phyloP scores from a whole-genome alignment of 768 basidiomycete species.

The Suillus cothurnatus region DNA sequence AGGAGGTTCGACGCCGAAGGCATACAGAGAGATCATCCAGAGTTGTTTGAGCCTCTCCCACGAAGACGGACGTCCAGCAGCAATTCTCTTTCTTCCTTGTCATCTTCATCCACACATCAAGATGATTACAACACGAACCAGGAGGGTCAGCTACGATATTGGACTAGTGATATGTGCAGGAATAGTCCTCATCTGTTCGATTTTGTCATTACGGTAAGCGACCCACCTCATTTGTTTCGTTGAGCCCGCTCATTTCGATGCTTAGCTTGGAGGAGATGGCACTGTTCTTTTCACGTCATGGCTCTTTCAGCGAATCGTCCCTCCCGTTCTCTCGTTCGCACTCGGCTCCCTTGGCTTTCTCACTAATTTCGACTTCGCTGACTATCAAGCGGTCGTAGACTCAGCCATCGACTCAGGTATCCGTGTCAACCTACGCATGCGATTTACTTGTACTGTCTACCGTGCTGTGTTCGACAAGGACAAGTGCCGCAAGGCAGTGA shows the following conservation, averaged over 20 bases:
- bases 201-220: slow-evolving; percentile 91
- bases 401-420: slow-evolving; percentile 90
- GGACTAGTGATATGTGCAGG: slow-evolving; percentile 97
- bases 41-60: slow-evolving; percentile 80
- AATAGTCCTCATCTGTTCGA: slow-evolving; percentile 91
- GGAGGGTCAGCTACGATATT: slow-evolving; percentile 94
- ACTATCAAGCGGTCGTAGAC: slow-evolving; percentile 85
- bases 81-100: slow-evolving; percentile 59
- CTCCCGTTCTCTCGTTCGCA: slow-evolving; percentile 97
- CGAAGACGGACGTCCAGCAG: slow-evolving; percentile 73
- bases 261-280: slow-evolving; percentile 94
- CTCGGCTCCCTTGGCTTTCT: slow-evolving; percentile 97
- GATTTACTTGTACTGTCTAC: slow-evolving; percentile 98
- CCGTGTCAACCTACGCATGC: slow-evolving; percentile 97
- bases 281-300: slow-evolving; percentile 99
- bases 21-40: slow-evolving; percentile 82
- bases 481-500: slow-evolving; percentile 77
- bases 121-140: slow-evolving; percentile 46
- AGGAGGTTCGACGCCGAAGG: slow-evolving; percentile 94
- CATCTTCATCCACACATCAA: slow-evolving; percentile 45
- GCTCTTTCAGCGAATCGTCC: slow-evolving; percentile 98
- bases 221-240: not conserved
- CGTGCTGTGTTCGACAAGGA: slow-evolving; percentile 81
- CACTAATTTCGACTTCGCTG: slow-evolving; percentile 92
- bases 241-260: slow-evolving; percentile 16